Conservation (phyloP, 2,329 filamentous ascomycete species). For the Claviceps monticola region DNA sequence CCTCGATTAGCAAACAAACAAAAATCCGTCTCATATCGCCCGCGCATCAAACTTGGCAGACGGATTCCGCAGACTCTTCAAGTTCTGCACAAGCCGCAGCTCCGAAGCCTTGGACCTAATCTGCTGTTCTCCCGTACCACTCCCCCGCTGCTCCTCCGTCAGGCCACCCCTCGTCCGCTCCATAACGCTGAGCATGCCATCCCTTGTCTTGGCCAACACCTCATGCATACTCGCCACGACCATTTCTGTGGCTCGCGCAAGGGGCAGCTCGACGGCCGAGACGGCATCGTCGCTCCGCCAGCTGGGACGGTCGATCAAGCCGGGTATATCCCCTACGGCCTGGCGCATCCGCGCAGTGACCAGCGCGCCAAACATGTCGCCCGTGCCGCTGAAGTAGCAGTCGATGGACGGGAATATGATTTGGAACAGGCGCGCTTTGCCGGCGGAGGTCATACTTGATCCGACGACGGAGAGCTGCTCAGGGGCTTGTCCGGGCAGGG, state of each 20-base stretch:
- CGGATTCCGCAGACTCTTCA: conserved; percentile 53
- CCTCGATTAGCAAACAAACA: not conserved
- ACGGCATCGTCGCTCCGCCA: conserved; percentile 73
- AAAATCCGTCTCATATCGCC: conserved; percentile 22
- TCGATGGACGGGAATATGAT: conserved; percentile 78
- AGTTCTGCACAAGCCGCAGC: conserved; percentile 66
- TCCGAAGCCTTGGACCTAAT: conserved; percentile 75
- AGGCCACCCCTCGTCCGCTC: conserved; percentile 28
- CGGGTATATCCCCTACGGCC: conserved; percentile 41
- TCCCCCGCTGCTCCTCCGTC: conserved; percentile 29
- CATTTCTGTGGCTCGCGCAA: conserved; percentile 72
- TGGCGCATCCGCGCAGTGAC: conserved; percentile 80
- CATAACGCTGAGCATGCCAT: conserved; percentile 42
- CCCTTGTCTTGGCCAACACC: conserved; percentile 56
- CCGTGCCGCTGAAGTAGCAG: conserved; percentile 91
- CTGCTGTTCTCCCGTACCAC: conserved; percentile 47
- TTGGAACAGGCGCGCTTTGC: conserved; percentile 69
- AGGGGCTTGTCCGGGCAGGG: conserved; percentile 33
- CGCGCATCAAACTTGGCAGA: conserved; percentile 47
- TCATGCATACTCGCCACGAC: conserved; percentile 88
- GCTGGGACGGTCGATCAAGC: conserved; percentile 38
- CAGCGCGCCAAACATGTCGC: conserved; percentile 95
- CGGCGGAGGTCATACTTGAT: conserved; percentile 51
- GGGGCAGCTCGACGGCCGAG: conserved; percentile 54
- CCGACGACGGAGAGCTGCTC: conserved; percentile 59